phyloP scores from a whole-genome alignment of 2,329 filamentous ascomycete species.

The Colletotrichum cordylinicola region DNA sequence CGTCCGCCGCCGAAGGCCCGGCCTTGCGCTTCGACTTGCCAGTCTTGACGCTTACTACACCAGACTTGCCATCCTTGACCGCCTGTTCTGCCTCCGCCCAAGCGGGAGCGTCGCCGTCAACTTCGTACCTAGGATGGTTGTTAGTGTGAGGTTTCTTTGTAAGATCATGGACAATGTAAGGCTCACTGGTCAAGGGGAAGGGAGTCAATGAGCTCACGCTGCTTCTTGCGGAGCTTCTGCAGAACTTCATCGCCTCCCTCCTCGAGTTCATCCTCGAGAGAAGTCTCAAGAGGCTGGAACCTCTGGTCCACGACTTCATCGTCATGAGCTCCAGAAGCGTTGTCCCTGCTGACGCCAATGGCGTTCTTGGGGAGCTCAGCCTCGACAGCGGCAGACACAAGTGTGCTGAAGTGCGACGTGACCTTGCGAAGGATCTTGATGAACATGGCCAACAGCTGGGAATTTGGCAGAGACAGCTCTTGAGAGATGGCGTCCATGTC shows the following conservation, averaged over 20 bases:
- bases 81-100: constrained; percentile 80
- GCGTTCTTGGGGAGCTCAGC: constrained; percentile 67
- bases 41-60: constrained; percentile 84
- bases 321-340: constrained; percentile 70
- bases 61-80: constrained; percentile 66
- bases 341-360: constrained; percentile 63
- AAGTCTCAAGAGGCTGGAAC: constrained; percentile 74
- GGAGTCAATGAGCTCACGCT: constrained; percentile 88
- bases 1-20: constrained; percentile 60
- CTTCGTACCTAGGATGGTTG: constrained; percentile 59
- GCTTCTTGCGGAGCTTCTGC: constrained; percentile 75
- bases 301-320: constrained; percentile 70
- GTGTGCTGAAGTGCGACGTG: constrained; percentile 74
- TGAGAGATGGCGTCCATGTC: constrained; percentile 80
- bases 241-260: constrained; percentile 82
- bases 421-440: constrained; percentile 95
- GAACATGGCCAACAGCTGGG: constrained; percentile 93
- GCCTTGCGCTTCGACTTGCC: constrained; percentile 79
- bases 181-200: constrained; percentile 85
- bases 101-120: constrained; percentile 64
- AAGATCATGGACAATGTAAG: background rate
- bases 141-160: constrained; percentile 3
- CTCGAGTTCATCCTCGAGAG: constrained; percentile 81
- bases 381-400: constrained; percentile 78
- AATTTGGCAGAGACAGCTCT: constrained; percentile 75